Conservation (phyloP, 2,329 filamentous ascomycete species). For the Talaromyces sp. region DNA sequence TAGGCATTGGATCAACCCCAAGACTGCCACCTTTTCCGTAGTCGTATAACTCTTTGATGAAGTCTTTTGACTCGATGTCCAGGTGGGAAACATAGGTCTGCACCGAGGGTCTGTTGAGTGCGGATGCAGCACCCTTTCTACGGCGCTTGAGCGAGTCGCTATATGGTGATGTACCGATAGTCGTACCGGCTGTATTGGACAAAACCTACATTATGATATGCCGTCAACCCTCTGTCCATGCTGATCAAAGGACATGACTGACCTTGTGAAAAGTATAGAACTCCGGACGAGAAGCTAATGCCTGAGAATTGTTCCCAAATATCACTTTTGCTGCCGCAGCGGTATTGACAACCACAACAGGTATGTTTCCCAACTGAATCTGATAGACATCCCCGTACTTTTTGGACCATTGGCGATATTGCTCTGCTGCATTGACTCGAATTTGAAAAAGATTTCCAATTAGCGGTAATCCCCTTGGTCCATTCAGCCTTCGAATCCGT, state of each 20-base stretch:
- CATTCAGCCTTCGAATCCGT: not conserved
- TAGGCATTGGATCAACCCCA: not conserved
- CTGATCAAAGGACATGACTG: not conserved
- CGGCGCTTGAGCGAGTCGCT: slow-evolving; percentile 62
- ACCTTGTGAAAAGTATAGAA: slow-evolving; percentile 60
- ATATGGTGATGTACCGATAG: slow-evolving; percentile 66
- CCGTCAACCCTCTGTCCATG: not conserved
- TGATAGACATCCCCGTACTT: slow-evolving; percentile 54
- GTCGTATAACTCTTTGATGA: slow-evolving; percentile 58
- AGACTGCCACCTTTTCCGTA: slow-evolving; percentile 47
- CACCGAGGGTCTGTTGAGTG: slow-evolving; percentile 63
- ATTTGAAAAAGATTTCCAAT: slow-evolving; percentile 58
- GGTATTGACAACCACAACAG: slow-evolving; percentile 56
- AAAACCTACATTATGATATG: not conserved
- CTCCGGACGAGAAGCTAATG: slow-evolving; percentile 54
- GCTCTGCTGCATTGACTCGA: slow-evolving; percentile 54
- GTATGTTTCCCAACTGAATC: slow-evolving; percentile 57
- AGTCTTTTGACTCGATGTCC: slow-evolving; percentile 61
- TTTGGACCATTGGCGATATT: slow-evolving; percentile 55
- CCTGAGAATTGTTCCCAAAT: slow-evolving; percentile 53
- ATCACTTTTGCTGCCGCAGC: slow-evolving; percentile 51
- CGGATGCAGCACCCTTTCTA: slow-evolving; percentile 63
- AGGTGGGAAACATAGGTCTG: slow-evolving; percentile 61
- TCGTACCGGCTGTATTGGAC: slow-evolving; percentile 55
- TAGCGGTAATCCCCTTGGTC: slow-evolving; percentile 39